Conservation (phyloP, 164 flowering plant genomes). For the Cinnamomum micranthum region DNA sequence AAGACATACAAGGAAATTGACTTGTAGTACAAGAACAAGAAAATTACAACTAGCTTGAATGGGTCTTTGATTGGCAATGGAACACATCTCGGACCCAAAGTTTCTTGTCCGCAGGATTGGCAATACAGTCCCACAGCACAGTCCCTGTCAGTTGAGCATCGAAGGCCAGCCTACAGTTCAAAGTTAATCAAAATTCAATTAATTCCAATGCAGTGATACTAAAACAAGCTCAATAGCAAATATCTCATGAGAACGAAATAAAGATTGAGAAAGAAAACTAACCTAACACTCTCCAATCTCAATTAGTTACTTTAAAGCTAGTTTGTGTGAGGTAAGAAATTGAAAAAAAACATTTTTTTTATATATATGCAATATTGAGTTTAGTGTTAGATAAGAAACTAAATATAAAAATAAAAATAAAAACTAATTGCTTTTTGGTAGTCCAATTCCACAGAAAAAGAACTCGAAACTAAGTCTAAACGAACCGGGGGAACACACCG, state of each 20-base stretch:
- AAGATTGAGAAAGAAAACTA: background rate
- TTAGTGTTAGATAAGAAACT: too few relatives aligned
- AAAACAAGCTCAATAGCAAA: background rate
- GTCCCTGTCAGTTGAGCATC: slow-evolving; percentile 49
- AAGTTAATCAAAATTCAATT: background rate
- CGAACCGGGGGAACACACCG: too few relatives aligned
- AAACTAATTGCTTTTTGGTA: too few relatives aligned
- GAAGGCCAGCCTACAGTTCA: slow-evolving; percentile 36
- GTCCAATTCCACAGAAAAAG: too few relatives aligned
- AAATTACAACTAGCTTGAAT: slow-evolving; percentile 54
- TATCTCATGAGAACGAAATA: background rate
- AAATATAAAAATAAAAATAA: too few relatives aligned
- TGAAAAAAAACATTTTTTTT: too few relatives aligned
- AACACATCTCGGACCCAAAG: slow-evolving; percentile 50
- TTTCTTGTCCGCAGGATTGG: slow-evolving; percentile 43
- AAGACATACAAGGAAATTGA: too few relatives aligned
- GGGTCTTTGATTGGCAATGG: slow-evolving; percentile 52
- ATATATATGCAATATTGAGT: too few relatives aligned
- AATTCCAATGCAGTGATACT: background rate
- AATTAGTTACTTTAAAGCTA: too few relatives aligned
- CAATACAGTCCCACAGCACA: slow-evolving; percentile 66
- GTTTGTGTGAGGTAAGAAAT: too few relatives aligned
- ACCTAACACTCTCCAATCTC: slow-evolving; percentile 45
- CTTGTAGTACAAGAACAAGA: slow-evolving; percentile 3
- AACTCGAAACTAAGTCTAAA: too few relatives aligned